A percentile compares a stretch with the other conserved stretches of the same genome.
Evolutionary conservation across 106 monocot genomes (phyloP).

Genomic region (Acorus calamus): DNA sequence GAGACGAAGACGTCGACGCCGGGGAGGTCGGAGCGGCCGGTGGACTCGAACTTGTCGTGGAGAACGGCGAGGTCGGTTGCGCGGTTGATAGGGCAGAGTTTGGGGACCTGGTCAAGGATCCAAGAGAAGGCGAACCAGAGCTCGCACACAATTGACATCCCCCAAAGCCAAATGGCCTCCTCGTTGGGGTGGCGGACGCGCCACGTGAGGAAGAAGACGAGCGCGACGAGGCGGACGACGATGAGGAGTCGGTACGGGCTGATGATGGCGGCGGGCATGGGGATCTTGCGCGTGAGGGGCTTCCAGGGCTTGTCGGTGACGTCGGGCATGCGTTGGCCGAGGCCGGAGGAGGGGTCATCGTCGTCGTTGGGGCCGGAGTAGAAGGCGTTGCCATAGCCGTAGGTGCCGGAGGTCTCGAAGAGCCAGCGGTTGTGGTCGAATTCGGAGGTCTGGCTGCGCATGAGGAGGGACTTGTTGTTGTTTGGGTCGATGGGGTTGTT

Average conservation of each 20-base stretch:
- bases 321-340: slow-evolving; percentile 15
- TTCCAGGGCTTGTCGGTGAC: slow-evolving; percentile 48
- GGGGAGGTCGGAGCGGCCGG: slow-evolving; percentile 49
- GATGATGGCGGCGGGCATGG: slow-evolving; percentile 47
- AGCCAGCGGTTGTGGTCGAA: slow-evolving; percentile 74
- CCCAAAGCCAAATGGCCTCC: slow-evolving; percentile 71
- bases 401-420: slow-evolving; percentile 73
- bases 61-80: slow-evolving; percentile 39
- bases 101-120: slow-evolving; percentile 71
- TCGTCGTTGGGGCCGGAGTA: slow-evolving; percentile 35
- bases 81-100: slow-evolving; percentile 57
- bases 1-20: slow-evolving; percentile 31
- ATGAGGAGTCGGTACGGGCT: slow-evolving; percentile 65
- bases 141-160: slow-evolving; percentile 62
- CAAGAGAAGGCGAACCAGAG: slow-evolving; percentile 74
- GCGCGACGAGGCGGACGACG: slow-evolving; percentile 31
- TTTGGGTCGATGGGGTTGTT: too few species aligned
- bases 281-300: slow-evolving; percentile 60
- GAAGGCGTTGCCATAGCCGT: slow-evolving; percentile 71
- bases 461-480: background rate
- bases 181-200: slow-evolving; percentile 40
- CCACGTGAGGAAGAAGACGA: slow-evolving; percentile 44
- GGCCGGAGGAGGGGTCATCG: slow-evolving; percentile 10
- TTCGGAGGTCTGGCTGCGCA: slow-evolving; percentile 39
- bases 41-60: slow-evolving; percentile 41